Evolutionary conservation across 73 alveolate species (phyloP).

Genomic region (Paramecium tetraurelia): DNA sequence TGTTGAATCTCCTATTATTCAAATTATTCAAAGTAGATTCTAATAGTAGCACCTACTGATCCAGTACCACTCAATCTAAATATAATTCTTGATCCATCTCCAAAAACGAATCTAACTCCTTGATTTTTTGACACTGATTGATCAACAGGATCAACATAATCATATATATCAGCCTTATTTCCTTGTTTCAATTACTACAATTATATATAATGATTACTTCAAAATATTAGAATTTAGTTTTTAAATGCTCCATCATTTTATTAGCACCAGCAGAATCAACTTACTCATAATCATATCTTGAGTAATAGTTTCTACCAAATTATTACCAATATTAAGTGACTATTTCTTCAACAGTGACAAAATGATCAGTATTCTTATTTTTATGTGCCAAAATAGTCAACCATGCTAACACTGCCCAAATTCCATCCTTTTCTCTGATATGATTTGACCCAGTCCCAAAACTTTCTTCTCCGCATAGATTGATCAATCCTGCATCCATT

Average conservation of each 20-base stretch:
- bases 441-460: conserved; percentile 99
- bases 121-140: conserved; percentile 87
- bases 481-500: conserved; percentile 97
- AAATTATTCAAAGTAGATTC: conserved; percentile 96
- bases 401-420: conserved; percentile 99
- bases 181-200: conserved; percentile 74
- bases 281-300: conserved; percentile 98
- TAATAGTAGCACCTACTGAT: conserved; percentile 97
- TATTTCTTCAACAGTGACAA: conserved; percentile 88
- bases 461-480: conserved; percentile 98
- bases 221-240: conserved; percentile 64
- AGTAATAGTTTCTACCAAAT: conserved; percentile 98
- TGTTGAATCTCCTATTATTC: conserved; percentile 77
- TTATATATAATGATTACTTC: conserved; percentile 63
- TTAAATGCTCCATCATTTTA: conserved; percentile 81
- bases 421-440: conserved; percentile 99
- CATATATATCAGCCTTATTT: conserved; percentile 83
- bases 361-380: conserved; percentile 81
- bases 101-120: conserved; percentile 92
- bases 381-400: conserved; percentile 93
- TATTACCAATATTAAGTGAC: conserved; percentile 94
- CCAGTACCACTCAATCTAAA: conserved; percentile 99
- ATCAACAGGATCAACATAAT: conserved; percentile 97
- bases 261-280: conserved; percentile 92
- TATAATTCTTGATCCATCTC: conserved; percentile 97